Conservation (phyloP, 768 basidiomycete genomes). For the Lactarius psammicola region DNA sequence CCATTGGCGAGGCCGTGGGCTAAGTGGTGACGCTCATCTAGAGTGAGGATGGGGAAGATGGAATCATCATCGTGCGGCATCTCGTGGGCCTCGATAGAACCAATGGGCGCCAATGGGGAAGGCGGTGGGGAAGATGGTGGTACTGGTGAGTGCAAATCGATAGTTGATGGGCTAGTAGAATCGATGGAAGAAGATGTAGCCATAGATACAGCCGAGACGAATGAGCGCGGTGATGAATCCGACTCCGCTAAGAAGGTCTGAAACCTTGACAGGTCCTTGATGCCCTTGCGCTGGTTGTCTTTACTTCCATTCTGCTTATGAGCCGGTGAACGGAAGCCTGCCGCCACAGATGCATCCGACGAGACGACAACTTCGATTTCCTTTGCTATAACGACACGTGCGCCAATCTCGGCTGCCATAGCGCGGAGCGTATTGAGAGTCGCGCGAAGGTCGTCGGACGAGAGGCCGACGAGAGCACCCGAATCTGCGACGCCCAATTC, state of each 20-base stretch:
- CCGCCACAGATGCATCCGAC: slow-evolving; percentile 41
- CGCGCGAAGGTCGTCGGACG: slow-evolving; percentile 67
- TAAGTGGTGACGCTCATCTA: neutral
- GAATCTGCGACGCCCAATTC: slow-evolving; percentile 75
- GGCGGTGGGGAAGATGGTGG: neutral
- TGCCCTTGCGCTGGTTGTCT: slow-evolving; percentile 5
- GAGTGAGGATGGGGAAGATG: slow-evolving; percentile 15
- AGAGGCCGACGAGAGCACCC: slow-evolving; percentile 81
- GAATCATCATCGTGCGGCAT: slow-evolving; percentile 6
- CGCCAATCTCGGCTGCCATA: slow-evolving; percentile 95
- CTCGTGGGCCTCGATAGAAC: slow-evolving; percentile 9
- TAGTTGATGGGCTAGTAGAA: neutral
- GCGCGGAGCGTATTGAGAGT: slow-evolving; percentile 84
- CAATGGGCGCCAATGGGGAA: slow-evolving; percentile 4
- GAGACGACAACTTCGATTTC: slow-evolving; percentile 73
- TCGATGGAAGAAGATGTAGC: slow-evolving; percentile 17
- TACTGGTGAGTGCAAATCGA: neutral
- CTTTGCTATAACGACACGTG: slow-evolving; percentile 86
- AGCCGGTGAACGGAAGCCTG: slow-evolving; percentile 40
- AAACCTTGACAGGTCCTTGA: neutral
- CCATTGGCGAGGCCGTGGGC: neutral
- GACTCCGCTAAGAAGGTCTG: slow-evolving; percentile 1
- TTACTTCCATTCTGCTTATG: slow-evolving; percentile 34
- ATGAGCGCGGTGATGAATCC: slow-evolving; percentile 18
- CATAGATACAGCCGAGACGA: slow-evolving; percentile 4